These are phyloP conservation scores for Magnolia sinica DNA, from an alignment of 164 flowering plant genomes.

Conservation along the genomic window DNA sequence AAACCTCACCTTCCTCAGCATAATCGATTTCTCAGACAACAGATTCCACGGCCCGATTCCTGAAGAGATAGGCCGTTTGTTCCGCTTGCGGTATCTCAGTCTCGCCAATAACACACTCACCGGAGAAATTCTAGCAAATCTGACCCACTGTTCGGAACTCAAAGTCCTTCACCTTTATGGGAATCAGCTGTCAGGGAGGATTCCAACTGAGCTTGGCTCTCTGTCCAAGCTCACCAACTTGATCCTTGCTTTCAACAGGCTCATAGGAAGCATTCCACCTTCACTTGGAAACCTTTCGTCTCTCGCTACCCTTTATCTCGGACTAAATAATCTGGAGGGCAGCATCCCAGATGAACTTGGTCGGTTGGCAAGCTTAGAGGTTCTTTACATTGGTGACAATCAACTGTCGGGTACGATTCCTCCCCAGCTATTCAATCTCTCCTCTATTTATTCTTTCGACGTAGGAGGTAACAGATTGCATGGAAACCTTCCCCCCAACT, in stretches of 20 bases:
- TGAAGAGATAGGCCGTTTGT: too few relatives aligned
- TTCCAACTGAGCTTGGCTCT: not conserved
- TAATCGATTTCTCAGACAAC: too few relatives aligned
- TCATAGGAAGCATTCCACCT: constrained; percentile 20
- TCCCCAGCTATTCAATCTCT: not conserved
- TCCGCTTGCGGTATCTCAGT: too few relatives aligned
- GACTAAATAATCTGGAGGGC: not conserved
- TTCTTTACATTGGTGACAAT: not conserved
- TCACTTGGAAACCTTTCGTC: constrained; percentile 22
- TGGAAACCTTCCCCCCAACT: not conserved
- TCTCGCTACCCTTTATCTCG: not conserved
- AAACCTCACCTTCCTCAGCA: too few relatives aligned
- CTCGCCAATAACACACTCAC: too few relatives aligned
- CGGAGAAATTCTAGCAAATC: not conserved
- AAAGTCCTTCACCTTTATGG: not conserved
- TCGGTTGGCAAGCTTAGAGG: not conserved
- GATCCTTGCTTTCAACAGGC: constrained; percentile 4
- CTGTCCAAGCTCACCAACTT: not conserved
- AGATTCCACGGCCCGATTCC: too few relatives aligned
- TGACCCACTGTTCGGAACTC: constrained; percentile 23
- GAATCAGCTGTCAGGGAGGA: constrained; percentile 7
- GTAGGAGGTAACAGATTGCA: not conserved
- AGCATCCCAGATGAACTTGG: not conserved
- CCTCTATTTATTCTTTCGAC: not conserved
- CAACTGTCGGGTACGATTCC: not conserved